A percentile compares a stretch with the other conserved stretches of the same genome.
These are phyloP conservation scores for Domatiomyces catenatus DNA, from an alignment of 2,329 filamentous ascomycete genomes.

Conservation along the genomic window DNA sequence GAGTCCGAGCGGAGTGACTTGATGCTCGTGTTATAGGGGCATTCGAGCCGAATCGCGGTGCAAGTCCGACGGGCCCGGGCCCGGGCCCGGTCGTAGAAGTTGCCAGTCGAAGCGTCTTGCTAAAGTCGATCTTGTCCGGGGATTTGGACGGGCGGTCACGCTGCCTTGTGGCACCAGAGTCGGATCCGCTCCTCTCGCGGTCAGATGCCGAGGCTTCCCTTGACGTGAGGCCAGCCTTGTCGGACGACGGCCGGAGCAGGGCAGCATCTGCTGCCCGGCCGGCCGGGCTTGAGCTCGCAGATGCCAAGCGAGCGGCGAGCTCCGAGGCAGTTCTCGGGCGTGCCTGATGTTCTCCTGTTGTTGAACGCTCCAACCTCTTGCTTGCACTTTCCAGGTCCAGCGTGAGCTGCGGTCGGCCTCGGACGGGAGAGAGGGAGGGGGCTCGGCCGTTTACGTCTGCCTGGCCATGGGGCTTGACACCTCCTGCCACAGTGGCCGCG, in stretches of 20 bases:
- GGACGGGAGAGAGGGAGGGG: not conserved
- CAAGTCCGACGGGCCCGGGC: not conserved
- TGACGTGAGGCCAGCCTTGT: not conserved
- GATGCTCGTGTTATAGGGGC: not conserved
- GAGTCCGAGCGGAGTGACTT: not conserved
- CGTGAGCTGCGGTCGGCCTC: not conserved
- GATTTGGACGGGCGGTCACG: not conserved
- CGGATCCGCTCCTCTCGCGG: not conserved
- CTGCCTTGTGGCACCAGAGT: not conserved
- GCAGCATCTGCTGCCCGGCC: constrained; percentile 4
- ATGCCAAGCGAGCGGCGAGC: constrained; percentile 11
- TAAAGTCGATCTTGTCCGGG: not conserved
- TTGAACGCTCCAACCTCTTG: not conserved
- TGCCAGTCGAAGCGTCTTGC: not conserved
- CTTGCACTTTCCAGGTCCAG: not conserved
- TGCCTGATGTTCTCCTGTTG: not conserved
- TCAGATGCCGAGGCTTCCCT: not conserved
- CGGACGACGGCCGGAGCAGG: not conserved
- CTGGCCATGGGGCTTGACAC: not conserved
- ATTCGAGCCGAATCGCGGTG: not conserved
- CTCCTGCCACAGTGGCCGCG: not conserved
- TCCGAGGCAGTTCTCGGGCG: constrained; percentile 11
- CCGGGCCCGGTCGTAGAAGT: not conserved
- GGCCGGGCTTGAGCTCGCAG: constrained; percentile 11
- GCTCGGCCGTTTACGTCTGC: not conserved